Evolutionary conservation across 2,329 filamentous ascomycete species (phyloP), one percentile per base, ranked within the genome.

Genomic region (Colletotrichum sp.): DNA sequence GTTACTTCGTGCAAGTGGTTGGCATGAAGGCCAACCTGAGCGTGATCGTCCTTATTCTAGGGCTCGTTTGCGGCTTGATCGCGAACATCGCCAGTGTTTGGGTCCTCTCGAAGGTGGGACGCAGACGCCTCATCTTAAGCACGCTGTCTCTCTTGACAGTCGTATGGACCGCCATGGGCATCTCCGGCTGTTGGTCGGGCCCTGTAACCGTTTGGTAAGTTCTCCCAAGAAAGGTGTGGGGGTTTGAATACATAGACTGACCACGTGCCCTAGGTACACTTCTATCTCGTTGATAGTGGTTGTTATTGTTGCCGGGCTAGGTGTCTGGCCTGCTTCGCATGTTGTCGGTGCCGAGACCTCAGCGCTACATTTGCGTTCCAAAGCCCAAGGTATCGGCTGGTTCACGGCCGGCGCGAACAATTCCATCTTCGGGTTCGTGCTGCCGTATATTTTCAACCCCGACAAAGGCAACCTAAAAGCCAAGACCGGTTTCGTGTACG

Each of bases 391-490:
- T 5, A 82, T 88, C 15, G 83, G 85, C 9, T 88, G 88, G 81
- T 81, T 87, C 5, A 80, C 84, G 4, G 84, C 85, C 1, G 84
- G 86, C 3, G 80, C 86, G 0, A 80, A 83, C 6, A 85, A 84
- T 32, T 85, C 86, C 5, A 80, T 86, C 63, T 86, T 89, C 71
- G 85, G 85, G 0, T 83, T 90, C 39, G 84, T 85, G 2, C 79
- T 90, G 1, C 89, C 90, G 0, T 91, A 90, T 72, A 86, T 89
- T 15, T 90, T 88, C 81, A 90, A 84, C 69, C 76, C 82, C 12
- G 83, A 82, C 25, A 68, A 79, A 22, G 85, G 81, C 11, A 83
- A 86, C 74, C 78, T 87, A 25, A 82, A 84, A 32, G 85, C 83
- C 2, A 86, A 86, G 80, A 86, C 85, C 3, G 86, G 85, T 0